Evolutionary conservation across 257 asterid species (phyloP).

Genomic region (Coffea canephora): DNA sequence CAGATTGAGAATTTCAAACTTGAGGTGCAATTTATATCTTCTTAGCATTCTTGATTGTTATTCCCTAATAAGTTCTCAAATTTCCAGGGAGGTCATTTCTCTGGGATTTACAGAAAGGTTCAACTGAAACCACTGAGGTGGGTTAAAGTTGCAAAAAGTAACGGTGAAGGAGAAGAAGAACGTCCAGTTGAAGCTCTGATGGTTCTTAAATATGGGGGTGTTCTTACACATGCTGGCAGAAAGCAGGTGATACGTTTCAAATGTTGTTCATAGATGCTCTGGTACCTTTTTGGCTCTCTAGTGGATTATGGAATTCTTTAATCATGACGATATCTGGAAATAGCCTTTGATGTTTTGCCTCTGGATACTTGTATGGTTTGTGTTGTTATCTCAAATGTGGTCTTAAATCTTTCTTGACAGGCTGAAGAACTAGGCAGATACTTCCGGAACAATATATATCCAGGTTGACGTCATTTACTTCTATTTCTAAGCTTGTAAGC

Average conservation of each 20-base stretch:
- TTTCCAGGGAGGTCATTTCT: slow-evolving; percentile 95
- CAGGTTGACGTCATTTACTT: slow-evolving; percentile 50
- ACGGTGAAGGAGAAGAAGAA: slow-evolving; percentile 94
- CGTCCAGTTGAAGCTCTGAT: slow-evolving; percentile 90
- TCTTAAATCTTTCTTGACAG: slow-evolving; percentile 44
- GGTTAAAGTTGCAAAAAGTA: slow-evolving; percentile 67
- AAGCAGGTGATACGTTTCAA: slow-evolving; percentile 59
- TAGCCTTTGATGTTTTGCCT: not conserved
- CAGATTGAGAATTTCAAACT: not conserved
- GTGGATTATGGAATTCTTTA: not conserved
- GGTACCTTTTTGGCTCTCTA: not conserved
- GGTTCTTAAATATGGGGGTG: slow-evolving; percentile 99
- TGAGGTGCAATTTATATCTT: not conserved
- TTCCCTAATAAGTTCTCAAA: slow-evolving; percentile 17
- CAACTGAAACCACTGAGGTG: slow-evolving; percentile 93
- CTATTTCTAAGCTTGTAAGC: not conserved
- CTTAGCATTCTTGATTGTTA: not conserved
- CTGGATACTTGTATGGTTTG: not conserved
- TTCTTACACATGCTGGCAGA: slow-evolving; percentile 98
- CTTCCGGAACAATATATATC: slow-evolving; percentile 92
- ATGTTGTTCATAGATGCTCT: not conserved
- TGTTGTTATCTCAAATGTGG: slow-evolving; percentile 11
- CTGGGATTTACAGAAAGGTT: slow-evolving; percentile 95
- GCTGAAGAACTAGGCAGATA: slow-evolving; percentile 98
- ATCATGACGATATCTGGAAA: not conserved